Conservation (phyloP, 2,329 filamentous ascomycete genomes). For the Blastomyces emzantsi region DNA sequence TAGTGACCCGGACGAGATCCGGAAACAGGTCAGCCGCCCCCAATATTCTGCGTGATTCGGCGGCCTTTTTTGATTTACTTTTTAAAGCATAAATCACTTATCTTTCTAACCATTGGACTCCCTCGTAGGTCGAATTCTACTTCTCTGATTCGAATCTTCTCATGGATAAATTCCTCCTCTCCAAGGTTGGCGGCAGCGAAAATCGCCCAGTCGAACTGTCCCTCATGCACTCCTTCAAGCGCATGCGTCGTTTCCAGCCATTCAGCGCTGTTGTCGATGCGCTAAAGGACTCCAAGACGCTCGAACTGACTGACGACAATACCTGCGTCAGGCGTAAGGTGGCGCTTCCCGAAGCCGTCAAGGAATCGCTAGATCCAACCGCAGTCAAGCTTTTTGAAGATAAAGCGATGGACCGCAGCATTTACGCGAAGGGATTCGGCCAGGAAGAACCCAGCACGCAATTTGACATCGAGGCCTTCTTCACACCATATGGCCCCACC, state of each 20-base stretch:
- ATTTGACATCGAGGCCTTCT: constrained; percentile 90
- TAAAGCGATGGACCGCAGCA: constrained; percentile 60
- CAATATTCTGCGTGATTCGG: neutral
- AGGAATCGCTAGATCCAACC: constrained; percentile 46
- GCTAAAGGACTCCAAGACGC: constrained; percentile 63
- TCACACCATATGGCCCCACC: constrained; percentile 67
- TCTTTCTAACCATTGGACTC: neutral
- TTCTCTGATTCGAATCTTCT: constrained; percentile 87
- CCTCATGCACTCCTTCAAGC: constrained; percentile 77
- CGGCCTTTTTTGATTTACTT: too few relatives aligned
- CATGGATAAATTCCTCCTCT: constrained; percentile 78
- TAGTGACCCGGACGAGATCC: constrained; percentile 70
- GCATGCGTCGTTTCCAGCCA: constrained; percentile 91
- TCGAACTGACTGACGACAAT: constrained; percentile 66
- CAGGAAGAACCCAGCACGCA: constrained; percentile 75
- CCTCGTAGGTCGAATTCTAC: constrained; percentile 77
- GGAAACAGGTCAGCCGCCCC: constrained; percentile 53
- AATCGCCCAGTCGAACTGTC: constrained; percentile 69
- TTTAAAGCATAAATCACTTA: constrained; percentile 9
- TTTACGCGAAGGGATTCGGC: constrained; percentile 94
- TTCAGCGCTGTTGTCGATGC: constrained; percentile 76
- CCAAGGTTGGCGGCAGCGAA: constrained; percentile 63
- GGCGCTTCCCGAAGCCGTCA: constrained; percentile 49
- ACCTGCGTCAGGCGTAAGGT: constrained; percentile 68
- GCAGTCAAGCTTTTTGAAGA: constrained; percentile 50